Evolutionary conservation across 441 rosid genomes (phyloP).

Genomic region (Erodium chrysanthum): DNA sequence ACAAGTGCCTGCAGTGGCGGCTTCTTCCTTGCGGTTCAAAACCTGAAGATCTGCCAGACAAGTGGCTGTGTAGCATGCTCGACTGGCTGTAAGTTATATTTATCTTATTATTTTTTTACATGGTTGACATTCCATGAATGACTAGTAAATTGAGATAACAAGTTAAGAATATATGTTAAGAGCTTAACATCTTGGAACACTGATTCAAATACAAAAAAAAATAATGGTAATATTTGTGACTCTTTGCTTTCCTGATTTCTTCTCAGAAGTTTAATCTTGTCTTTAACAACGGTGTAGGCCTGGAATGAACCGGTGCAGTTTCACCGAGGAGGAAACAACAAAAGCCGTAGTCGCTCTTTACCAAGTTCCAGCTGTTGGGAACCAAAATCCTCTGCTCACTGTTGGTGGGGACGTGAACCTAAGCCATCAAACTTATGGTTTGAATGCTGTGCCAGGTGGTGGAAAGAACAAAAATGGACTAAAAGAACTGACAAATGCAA

Average conservation of each 20-base stretch:
- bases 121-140: neutral
- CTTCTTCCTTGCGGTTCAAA: neutral
- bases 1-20: slow-evolving; percentile 20
- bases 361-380: slow-evolving; percentile 37
- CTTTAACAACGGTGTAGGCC: slow-evolving; percentile 4
- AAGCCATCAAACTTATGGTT: slow-evolving; percentile 21
- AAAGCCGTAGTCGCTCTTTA: slow-evolving; percentile 42
- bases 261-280: neutral
- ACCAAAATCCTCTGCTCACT: slow-evolving; percentile 35
- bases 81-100: slow-evolving; percentile 7
- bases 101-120: neutral
- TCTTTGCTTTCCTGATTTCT: slow-evolving; percentile 1
- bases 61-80: slow-evolving; percentile 4
- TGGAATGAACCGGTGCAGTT: slow-evolving; percentile 52
- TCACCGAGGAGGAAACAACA: slow-evolving; percentile 71
- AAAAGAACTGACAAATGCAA: slow-evolving; percentile 25
- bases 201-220: neutral
- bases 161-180: neutral
- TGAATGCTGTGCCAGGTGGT: slow-evolving; percentile 17
- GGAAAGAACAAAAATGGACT: slow-evolving; percentile 37
- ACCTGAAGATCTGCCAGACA: slow-evolving; percentile 6
- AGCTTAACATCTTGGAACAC: slow-evolving; percentile 1
- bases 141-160: neutral
- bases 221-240: slow-evolving; percentile 5
- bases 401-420: slow-evolving; percentile 28